Evolutionary conservation across 495 filamentous ascomycete species (phyloP).

Genomic region (Aspergillus cristatus): DNA sequence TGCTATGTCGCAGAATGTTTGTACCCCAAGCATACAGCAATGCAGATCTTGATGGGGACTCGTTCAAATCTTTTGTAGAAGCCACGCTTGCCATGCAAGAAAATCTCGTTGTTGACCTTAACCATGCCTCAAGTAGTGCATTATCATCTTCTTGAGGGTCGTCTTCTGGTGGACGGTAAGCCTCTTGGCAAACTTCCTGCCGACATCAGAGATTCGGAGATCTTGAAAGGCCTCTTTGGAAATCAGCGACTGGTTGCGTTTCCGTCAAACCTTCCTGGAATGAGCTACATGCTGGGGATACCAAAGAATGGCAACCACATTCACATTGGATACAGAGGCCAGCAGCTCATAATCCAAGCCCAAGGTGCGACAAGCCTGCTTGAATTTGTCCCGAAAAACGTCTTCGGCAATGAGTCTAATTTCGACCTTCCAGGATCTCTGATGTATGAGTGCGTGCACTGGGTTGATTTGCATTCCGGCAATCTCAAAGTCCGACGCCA

Average conservation of each 20-base stretch:
- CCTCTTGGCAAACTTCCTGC: conserved; percentile 42
- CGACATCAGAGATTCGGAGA: conserved; percentile 33
- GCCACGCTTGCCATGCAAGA: conserved; percentile 31
- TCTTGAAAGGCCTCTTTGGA: conserved; percentile 34
- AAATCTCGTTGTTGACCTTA: conserved; percentile 13
- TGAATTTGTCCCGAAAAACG: conserved; percentile 36
- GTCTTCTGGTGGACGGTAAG: conserved; percentile 46
- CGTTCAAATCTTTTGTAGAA: conserved; percentile 26
- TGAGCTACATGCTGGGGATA: conserved; percentile 33
- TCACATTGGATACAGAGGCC: conserved; percentile 27
- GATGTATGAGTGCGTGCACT: conserved; percentile 43
- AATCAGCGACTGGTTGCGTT: conserved; percentile 26
- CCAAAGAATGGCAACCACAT: conserved; percentile 22
- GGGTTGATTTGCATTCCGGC: conserved; percentile 40
- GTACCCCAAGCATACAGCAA: conserved; percentile 9
- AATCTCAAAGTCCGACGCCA: conserved; percentile 26
- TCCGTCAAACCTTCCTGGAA: conserved; percentile 33
- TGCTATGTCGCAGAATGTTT: conserved; percentile 31
- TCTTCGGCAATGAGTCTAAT: conserved; percentile 17
- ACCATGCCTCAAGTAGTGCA: conserved; percentile 20
- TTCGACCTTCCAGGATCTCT: conserved; percentile 39
- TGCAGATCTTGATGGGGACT: conserved; percentile 7
- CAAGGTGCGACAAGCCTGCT: conserved; percentile 6
- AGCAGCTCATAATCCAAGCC: conserved; percentile 18
- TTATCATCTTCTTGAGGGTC: conserved; percentile 47